phyloP scores from a whole-genome alignment of 2,329 filamentous ascomycete genomes.

The Dothistroma septosporum region DNA sequence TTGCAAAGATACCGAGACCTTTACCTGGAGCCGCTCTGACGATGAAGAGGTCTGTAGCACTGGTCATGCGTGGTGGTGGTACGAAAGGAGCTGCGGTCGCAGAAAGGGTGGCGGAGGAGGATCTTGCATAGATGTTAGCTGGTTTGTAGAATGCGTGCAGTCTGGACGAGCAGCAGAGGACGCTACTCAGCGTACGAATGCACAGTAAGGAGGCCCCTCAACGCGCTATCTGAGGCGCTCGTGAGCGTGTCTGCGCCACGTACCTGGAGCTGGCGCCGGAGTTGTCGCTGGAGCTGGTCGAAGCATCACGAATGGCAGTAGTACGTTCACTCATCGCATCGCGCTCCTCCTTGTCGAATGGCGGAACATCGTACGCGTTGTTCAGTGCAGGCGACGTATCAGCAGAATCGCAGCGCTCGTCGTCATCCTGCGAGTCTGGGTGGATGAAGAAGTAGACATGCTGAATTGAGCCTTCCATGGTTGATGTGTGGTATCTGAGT shows the following conservation, averaged over 20 bases:
- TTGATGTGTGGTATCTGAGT: background rate
- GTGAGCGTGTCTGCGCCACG: background rate
- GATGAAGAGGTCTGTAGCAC: constrained; percentile 12
- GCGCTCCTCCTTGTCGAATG: background rate
- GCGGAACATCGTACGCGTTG: background rate
- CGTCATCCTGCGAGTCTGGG: background rate
- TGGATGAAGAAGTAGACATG: constrained; percentile 25
- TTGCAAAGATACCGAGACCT: constrained; percentile 27
- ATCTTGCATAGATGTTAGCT: background rate
- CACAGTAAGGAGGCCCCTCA: background rate
- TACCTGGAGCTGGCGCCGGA: background rate
- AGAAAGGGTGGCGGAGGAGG: background rate
- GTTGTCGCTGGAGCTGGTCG: background rate
- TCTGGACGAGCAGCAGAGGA: no score
- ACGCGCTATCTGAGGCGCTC: background rate
- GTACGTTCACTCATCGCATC: background rate
- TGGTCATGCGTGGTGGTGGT: background rate
- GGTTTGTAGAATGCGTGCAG: no score
- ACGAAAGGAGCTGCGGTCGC: background rate
- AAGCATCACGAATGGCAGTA: background rate
- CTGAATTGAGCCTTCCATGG: background rate
- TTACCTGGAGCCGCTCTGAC: constrained; percentile 19
- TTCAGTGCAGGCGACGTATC: background rate
- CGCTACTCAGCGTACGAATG: background rate
- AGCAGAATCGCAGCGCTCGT: background rate